A percentile compares a stretch with the other conserved stretches of the same genome.
Evolutionary conservation across 2,329 filamentous ascomycete species (phyloP).

Genomic region (Sclerotiophoma versabilis): DNA sequence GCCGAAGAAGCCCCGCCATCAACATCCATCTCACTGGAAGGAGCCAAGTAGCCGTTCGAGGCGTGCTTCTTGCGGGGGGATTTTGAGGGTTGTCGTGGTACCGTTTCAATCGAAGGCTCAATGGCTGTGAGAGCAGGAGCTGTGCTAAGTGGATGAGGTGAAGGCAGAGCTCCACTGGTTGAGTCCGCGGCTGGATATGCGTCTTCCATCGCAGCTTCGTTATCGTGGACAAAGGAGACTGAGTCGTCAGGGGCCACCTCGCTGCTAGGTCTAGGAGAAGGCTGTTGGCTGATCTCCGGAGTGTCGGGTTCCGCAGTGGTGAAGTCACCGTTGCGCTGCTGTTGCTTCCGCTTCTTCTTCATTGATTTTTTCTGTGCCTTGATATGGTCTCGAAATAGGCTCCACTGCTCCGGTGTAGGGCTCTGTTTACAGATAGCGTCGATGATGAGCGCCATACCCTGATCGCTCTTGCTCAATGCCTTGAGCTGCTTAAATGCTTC

Average conservation of each 20-base stretch:
- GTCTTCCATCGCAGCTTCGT: conserved; percentile 27
- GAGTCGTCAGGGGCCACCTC: conserved; percentile 36
- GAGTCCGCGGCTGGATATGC: conserved; percentile 24
- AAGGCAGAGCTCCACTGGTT: conserved; percentile 10
- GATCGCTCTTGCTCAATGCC: conserved; percentile 49
- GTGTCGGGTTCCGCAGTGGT: conserved; percentile 44
- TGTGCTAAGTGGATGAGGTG: conserved; percentile 38
- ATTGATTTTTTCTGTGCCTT: conserved; percentile 53
- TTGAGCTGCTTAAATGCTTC: conserved; percentile 54
- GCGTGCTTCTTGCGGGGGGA: conserved; percentile 41
- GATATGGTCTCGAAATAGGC: conserved; percentile 53
- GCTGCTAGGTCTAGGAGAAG: conserved; percentile 35
- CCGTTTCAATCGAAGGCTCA: conserved; percentile 33
- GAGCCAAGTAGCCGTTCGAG: conserved; percentile 29
- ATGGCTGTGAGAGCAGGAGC: conserved; percentile 37
- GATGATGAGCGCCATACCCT: conserved; percentile 49
- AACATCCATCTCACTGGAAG: conserved; percentile 28
- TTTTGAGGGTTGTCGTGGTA: conserved; percentile 38
- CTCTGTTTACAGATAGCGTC: conserved; percentile 53
- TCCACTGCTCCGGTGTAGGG: conserved; percentile 49
- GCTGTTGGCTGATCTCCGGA: conserved; percentile 23
- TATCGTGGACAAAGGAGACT: conserved; percentile 28
- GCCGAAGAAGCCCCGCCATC: conserved; percentile 36
- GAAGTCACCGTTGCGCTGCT: conserved; percentile 25
- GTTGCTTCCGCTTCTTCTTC: conserved; percentile 33